Conservation (phyloP, 306 rosid genomes). For the Albizia julibrissin region DNA sequence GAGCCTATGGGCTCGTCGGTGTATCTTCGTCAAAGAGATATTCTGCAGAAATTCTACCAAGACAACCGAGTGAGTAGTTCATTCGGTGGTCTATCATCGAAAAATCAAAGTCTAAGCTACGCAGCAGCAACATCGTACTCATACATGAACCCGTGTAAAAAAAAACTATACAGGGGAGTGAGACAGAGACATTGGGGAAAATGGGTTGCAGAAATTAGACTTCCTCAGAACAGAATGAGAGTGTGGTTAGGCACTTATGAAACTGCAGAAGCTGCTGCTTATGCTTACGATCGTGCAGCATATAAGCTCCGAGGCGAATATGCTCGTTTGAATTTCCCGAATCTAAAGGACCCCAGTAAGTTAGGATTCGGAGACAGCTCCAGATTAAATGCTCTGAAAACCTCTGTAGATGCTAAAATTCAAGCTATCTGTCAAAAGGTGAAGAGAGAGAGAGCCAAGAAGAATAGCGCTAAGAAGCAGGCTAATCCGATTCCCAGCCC, state of each 20-base stretch:
- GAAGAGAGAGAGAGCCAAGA: conserved; percentile 70
- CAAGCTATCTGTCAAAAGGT: conserved; percentile 88
- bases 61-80: conserved; percentile 41
- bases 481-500: neutral
- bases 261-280: conserved; percentile 93
- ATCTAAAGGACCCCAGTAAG: conserved; percentile 63
- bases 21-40: conserved; percentile 75
- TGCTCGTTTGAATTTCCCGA: conserved; percentile 91
- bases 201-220: conserved; percentile 97
- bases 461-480: conserved; percentile 47
- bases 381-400: conserved; percentile 65
- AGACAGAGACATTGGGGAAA: conserved; percentile 99
- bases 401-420: conserved; percentile 79
- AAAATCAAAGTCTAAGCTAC: conserved; percentile 25
- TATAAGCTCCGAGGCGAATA: conserved; percentile 94
- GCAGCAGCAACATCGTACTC: conserved; percentile 13
- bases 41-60: conserved; percentile 65
- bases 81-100: conserved; percentile 6
- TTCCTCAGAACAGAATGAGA: conserved; percentile 96
- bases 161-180: conserved; percentile 92
- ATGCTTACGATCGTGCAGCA: conserved; percentile 94
- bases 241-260: conserved; percentile 97
- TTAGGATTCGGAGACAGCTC: conserved; percentile 61
- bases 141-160: conserved; percentile 45
- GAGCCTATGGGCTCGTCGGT: conserved; percentile 79